Conservation (phyloP, 345 rosid species). For the Boechera divaricarpa region DNA sequence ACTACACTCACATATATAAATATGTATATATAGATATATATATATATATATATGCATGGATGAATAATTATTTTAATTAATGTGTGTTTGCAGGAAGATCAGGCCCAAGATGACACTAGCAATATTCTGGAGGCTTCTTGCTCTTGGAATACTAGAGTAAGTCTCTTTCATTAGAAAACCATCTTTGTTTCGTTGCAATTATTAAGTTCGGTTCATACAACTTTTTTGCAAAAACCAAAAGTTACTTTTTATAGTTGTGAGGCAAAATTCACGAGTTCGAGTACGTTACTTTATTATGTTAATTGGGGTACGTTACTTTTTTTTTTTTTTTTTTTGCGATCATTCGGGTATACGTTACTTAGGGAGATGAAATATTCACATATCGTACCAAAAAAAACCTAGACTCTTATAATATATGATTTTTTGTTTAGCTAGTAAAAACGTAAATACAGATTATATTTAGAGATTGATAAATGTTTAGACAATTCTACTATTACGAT, state of each 20-base stretch:
- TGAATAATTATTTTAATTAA: background rate
- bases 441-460: background rate
- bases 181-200: constrained; percentile 26
- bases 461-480: background rate
- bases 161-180: constrained; percentile 35
- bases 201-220: constrained; percentile 31
- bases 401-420: background rate
- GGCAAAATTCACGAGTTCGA: constrained; percentile 28
- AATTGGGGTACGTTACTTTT: background rate
- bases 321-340: background rate
- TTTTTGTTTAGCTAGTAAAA: background rate
- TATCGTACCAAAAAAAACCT: background rate
- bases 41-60: background rate
- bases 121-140: constrained; percentile 67
- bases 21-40: background rate
- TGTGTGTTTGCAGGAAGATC: constrained; percentile 62
- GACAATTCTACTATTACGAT: background rate
- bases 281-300: constrained; percentile 1
- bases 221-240: constrained; percentile 4
- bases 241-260: constrained; percentile 10
- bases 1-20: background rate
- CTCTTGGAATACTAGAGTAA: constrained; percentile 87
- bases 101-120: constrained; percentile 89
- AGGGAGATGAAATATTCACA: background rate
- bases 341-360: background rate